These are phyloP conservation scores for Exophiala sp. DNA, from an alignment of 2,329 filamentous ascomycete genomes.

Conservation along the genomic window DNA sequence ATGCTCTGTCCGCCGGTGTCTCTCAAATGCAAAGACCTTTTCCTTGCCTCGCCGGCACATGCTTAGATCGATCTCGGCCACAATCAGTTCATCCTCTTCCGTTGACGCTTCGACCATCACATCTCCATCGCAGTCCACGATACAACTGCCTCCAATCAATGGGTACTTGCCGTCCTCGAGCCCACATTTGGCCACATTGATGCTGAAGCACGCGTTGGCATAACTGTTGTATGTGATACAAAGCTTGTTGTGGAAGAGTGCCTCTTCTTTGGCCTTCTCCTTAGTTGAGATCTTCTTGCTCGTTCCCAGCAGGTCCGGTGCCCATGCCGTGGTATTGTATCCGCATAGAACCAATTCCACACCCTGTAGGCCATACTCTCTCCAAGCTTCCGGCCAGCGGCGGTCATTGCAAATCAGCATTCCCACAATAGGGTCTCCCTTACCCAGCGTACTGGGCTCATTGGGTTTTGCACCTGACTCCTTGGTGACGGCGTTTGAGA, in stretches of 20 bases:
- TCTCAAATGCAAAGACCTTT: conserved; percentile 38
- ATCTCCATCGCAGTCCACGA: conserved; percentile 46
- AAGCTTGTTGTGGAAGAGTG: conserved; percentile 49
- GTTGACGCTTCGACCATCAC: conserved; percentile 47
- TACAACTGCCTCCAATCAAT: conserved; percentile 46
- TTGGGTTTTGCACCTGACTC: conserved; percentile 24
- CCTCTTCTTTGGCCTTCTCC: conserved; percentile 44
- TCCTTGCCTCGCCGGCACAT: conserved; percentile 46
- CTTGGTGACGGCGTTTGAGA: conserved; percentile 37
- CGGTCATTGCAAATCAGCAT: conserved; percentile 55
- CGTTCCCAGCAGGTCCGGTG: conserved; percentile 43
- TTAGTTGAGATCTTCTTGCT: conserved; percentile 37
- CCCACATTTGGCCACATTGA: conserved; percentile 47
- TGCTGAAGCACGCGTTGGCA: conserved; percentile 49
- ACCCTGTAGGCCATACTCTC: conserved; percentile 48
- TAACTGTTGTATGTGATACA: conserved; percentile 50
- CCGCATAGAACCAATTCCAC: conserved; percentile 46
- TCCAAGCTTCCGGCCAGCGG: conserved; percentile 51
- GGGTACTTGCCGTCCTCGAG: conserved; percentile 48
- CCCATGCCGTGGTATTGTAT: conserved; percentile 49
- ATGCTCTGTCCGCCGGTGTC: conserved; percentile 32
- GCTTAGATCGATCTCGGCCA: conserved; percentile 47
- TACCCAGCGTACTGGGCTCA: conserved; percentile 29
- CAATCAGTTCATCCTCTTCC: conserved; percentile 46
- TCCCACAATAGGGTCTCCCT: conserved; percentile 48